Evolutionary conservation across 2,329 filamentous ascomycete species (phyloP), one percentile per base, ranked within the genome.

Genomic region (Penicillium sp.): DNA sequence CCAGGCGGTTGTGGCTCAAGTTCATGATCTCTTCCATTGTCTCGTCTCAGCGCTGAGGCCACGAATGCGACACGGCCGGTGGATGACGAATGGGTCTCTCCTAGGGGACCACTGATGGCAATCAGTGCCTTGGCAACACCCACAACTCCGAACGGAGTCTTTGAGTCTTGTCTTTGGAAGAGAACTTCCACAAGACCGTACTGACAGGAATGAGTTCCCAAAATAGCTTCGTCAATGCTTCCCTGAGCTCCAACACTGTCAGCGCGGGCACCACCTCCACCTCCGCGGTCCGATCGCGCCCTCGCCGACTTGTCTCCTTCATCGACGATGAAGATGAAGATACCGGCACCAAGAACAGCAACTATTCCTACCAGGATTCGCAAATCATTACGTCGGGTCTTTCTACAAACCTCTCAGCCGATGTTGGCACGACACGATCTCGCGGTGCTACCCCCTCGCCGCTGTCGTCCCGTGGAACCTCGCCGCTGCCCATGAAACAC

Each of bases 281-380:
- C 62, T 77, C 76, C 24, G 75, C 76, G 37, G 67, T 81, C 54
- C 76, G 78, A 63, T 75, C 78, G 57, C 78, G 78, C 49, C 77
- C 75, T 60, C 70, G 77, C 57, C 76, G 78, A 43, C 66, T 80
- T 54, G 74, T 79, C 56, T 79, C 78, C 22, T 74, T 77, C 46
- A 69, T 72, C 61, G 75, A 79, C 59, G 76, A 75, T 46, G 72
- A 71, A 46, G 68, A 70, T 31, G 71, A 70, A 39, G 65, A 65
- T 13, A 7, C 50, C 33, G 22, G 31, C 49, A 64, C 51, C 50
- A 60, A 64, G 50, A 63, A 52, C 43, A 69, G 68, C 24, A 61
- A 65, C 50, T 65, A 58, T 46, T 60, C 70, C 47, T 70, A 71
- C 44, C 47, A 60, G 44, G 71, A 55, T 58, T 66, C 51, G 62